Percentiles rank a stretch among this genome's conserved stretches.
phyloP scores from a whole-genome alignment of 2,329 filamentous ascomycete species.

The Fonsecaea multimorphosa region DNA sequence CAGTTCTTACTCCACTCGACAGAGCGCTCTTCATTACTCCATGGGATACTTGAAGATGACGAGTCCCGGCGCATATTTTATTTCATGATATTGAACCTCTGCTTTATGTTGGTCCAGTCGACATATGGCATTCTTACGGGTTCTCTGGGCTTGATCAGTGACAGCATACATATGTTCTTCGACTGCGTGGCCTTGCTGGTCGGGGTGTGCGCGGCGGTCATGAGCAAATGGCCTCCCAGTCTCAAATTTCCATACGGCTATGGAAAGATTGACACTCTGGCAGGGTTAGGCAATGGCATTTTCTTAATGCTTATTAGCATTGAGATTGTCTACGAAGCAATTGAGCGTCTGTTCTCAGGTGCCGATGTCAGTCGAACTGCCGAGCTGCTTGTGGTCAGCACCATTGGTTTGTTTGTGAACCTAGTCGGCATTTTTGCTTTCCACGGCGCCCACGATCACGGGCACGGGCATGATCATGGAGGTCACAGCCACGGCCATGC shows the following conservation, averaged over 20 bases:
- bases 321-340: constrained; percentile 93
- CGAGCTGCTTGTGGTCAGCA: constrained; percentile 88
- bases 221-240: constrained; percentile 95
- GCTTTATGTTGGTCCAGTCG: constrained; percentile 92
- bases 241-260: constrained; percentile 83
- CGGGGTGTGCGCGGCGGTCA: constrained; percentile 86
- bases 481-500: constrained; percentile 44
- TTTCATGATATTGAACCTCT: constrained; percentile 94
- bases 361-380: constrained; percentile 81
- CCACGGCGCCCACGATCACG: constrained; percentile 67
- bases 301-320: constrained; percentile 96
- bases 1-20: constrained; percentile 72
- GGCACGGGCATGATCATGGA: constrained; percentile 51
- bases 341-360: constrained; percentile 83
- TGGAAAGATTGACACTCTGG: constrained; percentile 94
- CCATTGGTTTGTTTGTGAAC: constrained; percentile 85
- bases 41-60: constrained; percentile 85
- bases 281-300: constrained; percentile 94
- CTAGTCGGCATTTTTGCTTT: constrained; percentile 90
- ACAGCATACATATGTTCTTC: constrained; percentile 99
- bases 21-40: constrained; percentile 75
- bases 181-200: constrained; percentile 93
- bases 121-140: constrained; percentile 94
- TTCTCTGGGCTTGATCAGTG: constrained; percentile 90
- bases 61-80: constrained; percentile 96